Percentiles rank a stretch among this genome's conserved stretches.
Evolutionary conservation across 768 basidiomycete genomes (phyloP).

Genomic region (Kwoniella newhampshirensis): DNA sequence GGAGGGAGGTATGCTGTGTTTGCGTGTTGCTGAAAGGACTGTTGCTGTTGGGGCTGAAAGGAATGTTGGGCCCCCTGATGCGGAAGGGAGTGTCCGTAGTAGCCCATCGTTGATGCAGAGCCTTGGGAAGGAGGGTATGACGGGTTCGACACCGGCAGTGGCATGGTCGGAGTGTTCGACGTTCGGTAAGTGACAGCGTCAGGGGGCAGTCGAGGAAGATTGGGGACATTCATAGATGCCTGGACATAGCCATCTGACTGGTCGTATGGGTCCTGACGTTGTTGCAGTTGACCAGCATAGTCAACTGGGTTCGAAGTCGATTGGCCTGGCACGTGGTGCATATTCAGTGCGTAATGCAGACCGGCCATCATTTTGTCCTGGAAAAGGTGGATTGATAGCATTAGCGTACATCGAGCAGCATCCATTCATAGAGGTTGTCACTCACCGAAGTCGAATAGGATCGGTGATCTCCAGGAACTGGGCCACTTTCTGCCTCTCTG

Average conservation of each 20-base stretch:
- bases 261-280: constrained; percentile 4
- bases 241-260: neutral
- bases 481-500: constrained; percentile 4
- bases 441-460: constrained; percentile 14
- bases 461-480: neutral
- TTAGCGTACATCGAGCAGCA: too few species aligned
- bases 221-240: constrained; percentile 6
- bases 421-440: neutral
- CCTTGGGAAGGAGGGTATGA: constrained; percentile 1
- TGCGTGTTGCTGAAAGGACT: neutral
- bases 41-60: constrained; percentile 2
- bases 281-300: constrained; percentile 1
- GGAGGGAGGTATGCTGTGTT: neutral
- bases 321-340: constrained; percentile 17
- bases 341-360: constrained; percentile 32
- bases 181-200: constrained; percentile 5
- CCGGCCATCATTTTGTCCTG: constrained; percentile 24
- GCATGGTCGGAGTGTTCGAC: neutral
- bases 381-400: too few species aligned
- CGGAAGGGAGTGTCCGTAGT: neutral
- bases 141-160: neutral
- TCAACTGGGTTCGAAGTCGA: neutral
- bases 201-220: constrained; percentile 11
- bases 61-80: constrained; percentile 2
- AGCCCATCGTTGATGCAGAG: neutral